phyloP scores from a whole-genome alignment of 1,284 basidiomycete species.

The Marasmius sp. region DNA sequence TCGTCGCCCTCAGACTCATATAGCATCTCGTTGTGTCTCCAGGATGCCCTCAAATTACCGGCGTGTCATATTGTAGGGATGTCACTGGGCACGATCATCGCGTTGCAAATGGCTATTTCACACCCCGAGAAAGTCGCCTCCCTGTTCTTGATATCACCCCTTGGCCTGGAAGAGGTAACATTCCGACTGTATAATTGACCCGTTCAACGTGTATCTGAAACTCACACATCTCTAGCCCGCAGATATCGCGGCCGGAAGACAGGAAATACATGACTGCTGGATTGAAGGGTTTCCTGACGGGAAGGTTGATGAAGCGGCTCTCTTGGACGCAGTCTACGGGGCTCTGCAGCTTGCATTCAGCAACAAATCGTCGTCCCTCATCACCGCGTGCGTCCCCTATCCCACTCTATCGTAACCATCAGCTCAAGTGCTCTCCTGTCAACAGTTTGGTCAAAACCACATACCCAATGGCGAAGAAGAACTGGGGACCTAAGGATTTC shows the following conservation, averaged over 20 bases:
- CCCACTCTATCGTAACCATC: neutral
- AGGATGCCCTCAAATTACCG: slow-evolving; percentile 14
- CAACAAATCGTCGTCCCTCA: slow-evolving; percentile 26
- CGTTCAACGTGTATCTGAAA: neutral
- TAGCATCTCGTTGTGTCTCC: neutral
- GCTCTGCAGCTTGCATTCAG: slow-evolving; percentile 36
- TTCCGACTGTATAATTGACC: neutral
- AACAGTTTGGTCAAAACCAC: slow-evolving; percentile 25
- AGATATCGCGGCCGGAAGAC: slow-evolving; percentile 32
- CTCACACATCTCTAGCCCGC: slow-evolving; percentile 25
- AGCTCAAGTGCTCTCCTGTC: neutral
- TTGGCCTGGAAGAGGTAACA: slow-evolving; percentile 11
- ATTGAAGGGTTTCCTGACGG: slow-evolving; percentile 18
- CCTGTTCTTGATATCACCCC: slow-evolving; percentile 36
- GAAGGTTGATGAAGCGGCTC: slow-evolving; percentile 21
- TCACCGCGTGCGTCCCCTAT: slow-evolving; percentile 29
- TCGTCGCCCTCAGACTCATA: neutral
- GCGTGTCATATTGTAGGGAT: slow-evolving; percentile 32
- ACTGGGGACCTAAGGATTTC: slow-evolving; percentile 27
- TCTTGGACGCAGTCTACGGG: slow-evolving; percentile 33
- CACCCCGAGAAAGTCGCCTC: slow-evolving; percentile 35
- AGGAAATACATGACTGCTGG: slow-evolving; percentile 37
- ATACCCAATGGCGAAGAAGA: slow-evolving; percentile 23
- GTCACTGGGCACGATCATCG: slow-evolving; percentile 35
- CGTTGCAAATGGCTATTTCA: slow-evolving; percentile 30